Evolutionary conservation across 768 basidiomycete genomes (phyloP), one percentile per base, ranked within the genome.

Genomic region (Naganishia vaughanmartiniae): DNA sequence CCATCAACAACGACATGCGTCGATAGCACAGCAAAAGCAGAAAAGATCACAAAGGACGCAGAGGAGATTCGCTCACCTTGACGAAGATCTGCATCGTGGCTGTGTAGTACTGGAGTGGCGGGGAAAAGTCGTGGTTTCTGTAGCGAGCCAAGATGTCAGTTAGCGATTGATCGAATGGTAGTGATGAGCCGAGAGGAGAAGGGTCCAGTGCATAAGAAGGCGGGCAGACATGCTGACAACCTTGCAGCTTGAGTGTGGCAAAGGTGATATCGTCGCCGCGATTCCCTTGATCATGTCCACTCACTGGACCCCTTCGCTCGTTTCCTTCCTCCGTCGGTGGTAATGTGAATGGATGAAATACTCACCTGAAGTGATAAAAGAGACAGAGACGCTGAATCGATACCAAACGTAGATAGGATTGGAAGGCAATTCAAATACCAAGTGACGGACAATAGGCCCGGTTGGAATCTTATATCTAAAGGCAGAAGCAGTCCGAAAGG

Each of bases 31-130:
- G 57, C n/a, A 39, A 15, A 12, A 19, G 12, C 9, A 11, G 11
- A 42, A 45, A 3, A 28, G n/a, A 39, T 7, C 1, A 14, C 21
- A 58, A 58, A 39, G 15, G 57, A n/a, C 34, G 66, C 54, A 66
- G 67, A 70, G 30, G 69, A 70, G 48, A 72, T 73, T 28, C 73
- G 71, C 60, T 65, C n/a, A 74, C 74, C 76, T 76, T 76, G 53
- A 76, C 76, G 45, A 76, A 76, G 69, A 76, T 76, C 73, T 78
- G 77, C 77, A 78, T 78, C 21, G n/a, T 57, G 57, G 42, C 45
- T 15, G 51, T n/a, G 46, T 65, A 56, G 28, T 39, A 30, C 36
- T 54, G 19, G 46, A 12, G 31, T 34, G 55, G 54, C 10, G 15
- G 42, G 48, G n/a, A 45, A 26, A 42, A 19, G 11, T 2, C 15